Conservation (phyloP, 768 basidiomycete species). For the Candolleomyces aberdarensis region DNA sequence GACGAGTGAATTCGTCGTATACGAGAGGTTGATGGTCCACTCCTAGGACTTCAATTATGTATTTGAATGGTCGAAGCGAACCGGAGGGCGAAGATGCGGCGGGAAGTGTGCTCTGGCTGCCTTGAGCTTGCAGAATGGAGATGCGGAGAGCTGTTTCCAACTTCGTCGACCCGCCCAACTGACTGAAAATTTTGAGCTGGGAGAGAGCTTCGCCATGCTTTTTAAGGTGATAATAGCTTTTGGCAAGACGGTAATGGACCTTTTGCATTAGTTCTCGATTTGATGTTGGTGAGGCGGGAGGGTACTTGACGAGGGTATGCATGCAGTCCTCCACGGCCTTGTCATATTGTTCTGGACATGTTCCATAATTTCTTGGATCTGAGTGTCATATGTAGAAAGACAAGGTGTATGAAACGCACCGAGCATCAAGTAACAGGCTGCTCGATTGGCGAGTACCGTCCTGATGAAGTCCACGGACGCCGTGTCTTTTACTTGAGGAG, state of each 20-base stretch:
- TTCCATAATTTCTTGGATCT: not conserved
- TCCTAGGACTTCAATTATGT: not conserved
- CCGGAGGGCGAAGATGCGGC: not conserved
- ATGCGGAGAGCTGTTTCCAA: not conserved
- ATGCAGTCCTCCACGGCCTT: not conserved
- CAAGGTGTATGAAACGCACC: not conserved
- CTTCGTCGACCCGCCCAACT: not conserved
- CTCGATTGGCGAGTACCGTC: slow-evolving; percentile 9
- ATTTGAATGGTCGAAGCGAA: not conserved
- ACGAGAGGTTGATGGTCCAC: not conserved
- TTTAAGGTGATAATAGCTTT: slow-evolving; percentile 4
- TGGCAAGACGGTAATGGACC: slow-evolving; percentile 8
- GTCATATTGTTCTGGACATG: not conserved
- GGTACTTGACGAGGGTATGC: not conserved
- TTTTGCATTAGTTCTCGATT: not conserved
- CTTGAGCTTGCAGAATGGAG: not conserved
- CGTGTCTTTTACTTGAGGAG: not conserved
- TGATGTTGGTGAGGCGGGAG: not conserved
- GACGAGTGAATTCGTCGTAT: not conserved
- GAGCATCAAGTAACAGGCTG: slow-evolving; percentile 9
- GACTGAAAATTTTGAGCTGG: slow-evolving; percentile 6
- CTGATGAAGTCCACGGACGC: not conserved
- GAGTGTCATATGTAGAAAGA: no score
- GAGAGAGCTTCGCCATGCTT: slow-evolving; percentile 3
- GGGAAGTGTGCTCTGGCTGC: not conserved